These are phyloP conservation scores for Goffeauzyma gilvescens DNA, from an alignment of 768 basidiomycete genomes.

Conservation along the genomic window DNA sequence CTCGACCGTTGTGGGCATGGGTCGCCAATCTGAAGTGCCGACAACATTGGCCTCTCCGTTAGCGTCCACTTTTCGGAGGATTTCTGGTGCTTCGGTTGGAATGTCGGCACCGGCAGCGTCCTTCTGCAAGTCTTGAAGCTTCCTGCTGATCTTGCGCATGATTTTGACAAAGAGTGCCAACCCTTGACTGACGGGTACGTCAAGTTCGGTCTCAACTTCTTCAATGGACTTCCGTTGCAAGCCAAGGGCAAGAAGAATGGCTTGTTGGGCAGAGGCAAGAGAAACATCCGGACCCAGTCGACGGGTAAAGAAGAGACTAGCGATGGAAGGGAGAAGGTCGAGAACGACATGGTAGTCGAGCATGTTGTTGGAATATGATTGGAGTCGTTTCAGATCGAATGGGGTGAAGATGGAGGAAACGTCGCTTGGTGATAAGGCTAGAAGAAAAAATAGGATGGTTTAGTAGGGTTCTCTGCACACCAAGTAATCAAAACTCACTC, in stretches of 20 bases:
- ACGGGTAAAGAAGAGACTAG: slow-evolving; percentile 65
- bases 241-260: slow-evolving; percentile 73
- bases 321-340: slow-evolving; percentile 66
- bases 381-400: slow-evolving; percentile 86
- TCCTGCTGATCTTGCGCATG: slow-evolving; percentile 61
- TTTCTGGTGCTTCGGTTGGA: slow-evolving; percentile 25
- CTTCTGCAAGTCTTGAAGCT: slow-evolving; percentile 59
- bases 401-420: slow-evolving; percentile 54
- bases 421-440: slow-evolving; percentile 36
- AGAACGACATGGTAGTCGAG: slow-evolving; percentile 91
- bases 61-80: slow-evolving; percentile 9
- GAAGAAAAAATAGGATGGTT: neutral
- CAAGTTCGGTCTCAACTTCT: slow-evolving; percentile 69
- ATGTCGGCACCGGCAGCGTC: slow-evolving; percentile 48
- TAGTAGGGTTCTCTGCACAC: neutral
- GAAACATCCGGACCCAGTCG: slow-evolving; percentile 42
- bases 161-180: slow-evolving; percentile 83
- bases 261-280: slow-evolving; percentile 73
- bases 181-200: slow-evolving; percentile 64
- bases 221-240: slow-evolving; percentile 77
- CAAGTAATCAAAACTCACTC: neutral
- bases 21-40: slow-evolving; percentile 34
- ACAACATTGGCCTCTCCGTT: slow-evolving; percentile 8
- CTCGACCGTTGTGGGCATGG: slow-evolving; percentile 38
- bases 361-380: slow-evolving; percentile 77